phyloP scores from a whole-genome alignment of 805 yeast genomes.

The Saturnispora gosingensis region DNA sequence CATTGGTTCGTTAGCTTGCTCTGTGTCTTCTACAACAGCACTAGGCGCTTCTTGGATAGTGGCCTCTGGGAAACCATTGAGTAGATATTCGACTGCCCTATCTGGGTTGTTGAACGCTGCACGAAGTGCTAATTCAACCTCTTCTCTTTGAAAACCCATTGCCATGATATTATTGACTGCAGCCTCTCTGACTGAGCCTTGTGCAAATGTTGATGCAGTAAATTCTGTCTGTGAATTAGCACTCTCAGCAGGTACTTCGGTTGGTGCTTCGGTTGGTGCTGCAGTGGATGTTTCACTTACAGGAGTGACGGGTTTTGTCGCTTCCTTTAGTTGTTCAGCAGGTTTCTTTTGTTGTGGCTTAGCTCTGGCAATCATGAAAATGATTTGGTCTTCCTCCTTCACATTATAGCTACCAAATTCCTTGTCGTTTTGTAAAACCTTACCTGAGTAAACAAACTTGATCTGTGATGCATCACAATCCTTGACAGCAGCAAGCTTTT shows the following conservation, averaged over 20 bases:
- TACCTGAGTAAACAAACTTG: constrained; percentile 85
- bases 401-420: constrained; percentile 62
- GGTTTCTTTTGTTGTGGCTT: constrained; percentile 29
- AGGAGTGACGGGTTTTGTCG: constrained; percentile 14
- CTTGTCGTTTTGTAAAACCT: constrained; percentile 79
- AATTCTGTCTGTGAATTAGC: constrained; percentile 19
- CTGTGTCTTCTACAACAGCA: constrained; percentile 10
- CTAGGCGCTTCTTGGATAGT: constrained; percentile 10
- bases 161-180: constrained; percentile 80
- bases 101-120: constrained; percentile 98
- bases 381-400: constrained; percentile 79
- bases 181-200: constrained; percentile 68
- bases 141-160: constrained; percentile 88
- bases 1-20: constrained; percentile 18
- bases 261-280: constrained; percentile 18
- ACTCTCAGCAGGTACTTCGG: constrained; percentile 7
- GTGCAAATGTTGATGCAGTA: constrained; percentile 53
- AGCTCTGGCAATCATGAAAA: constrained; percentile 76
- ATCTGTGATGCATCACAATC: constrained; percentile 64
- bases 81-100: constrained; percentile 90
- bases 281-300: constrained; percentile 15
- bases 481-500: constrained; percentile 57
- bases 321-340: constrained; percentile 13
- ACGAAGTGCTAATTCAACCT: constrained; percentile 83
- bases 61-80: constrained; percentile 56